phyloP scores from a whole-genome alignment of 1,139 yeast genomes.

The Geotrichum aggregatum region DNA sequence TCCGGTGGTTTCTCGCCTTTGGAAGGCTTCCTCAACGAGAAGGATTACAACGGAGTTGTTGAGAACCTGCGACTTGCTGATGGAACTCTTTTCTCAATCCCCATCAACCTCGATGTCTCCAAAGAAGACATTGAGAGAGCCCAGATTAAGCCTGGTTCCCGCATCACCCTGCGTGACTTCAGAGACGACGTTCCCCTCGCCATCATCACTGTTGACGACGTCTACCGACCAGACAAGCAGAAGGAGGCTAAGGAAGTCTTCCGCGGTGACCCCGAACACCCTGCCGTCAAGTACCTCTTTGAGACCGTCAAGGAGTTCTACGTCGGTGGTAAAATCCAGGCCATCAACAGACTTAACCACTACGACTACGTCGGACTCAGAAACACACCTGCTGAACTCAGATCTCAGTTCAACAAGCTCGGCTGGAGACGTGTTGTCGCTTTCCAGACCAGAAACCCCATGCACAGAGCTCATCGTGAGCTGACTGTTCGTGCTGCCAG shows the following conservation, averaged over 20 bases:
- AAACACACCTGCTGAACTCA: constrained; percentile 85
- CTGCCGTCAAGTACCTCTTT: constrained; percentile 72
- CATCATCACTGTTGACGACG: constrained; percentile 70
- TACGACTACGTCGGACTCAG: constrained; percentile 85
- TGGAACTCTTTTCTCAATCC: constrained; percentile 88
- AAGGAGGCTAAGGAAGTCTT: constrained; percentile 80
- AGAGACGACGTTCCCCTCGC: constrained; percentile 82
- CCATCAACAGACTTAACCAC: constrained; percentile 78
- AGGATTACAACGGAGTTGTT: constrained; percentile 79
- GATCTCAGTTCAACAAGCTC: constrained; percentile 72
- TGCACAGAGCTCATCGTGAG: constrained; percentile 98
- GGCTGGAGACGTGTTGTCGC: constrained; percentile 94
- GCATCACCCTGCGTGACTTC: constrained; percentile 72
- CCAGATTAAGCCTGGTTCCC: constrained; percentile 50
- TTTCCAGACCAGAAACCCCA: constrained; percentile 96
- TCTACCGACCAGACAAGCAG: constrained; percentile 75
- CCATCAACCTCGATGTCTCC: constrained; percentile 80
- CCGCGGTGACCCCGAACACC: constrained; percentile 97
- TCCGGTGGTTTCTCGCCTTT: constrained; percentile 95
- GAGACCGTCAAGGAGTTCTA: constrained; percentile 78
- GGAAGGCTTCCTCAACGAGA: constrained; percentile 75
- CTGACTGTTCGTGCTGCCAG: constrained; percentile 92
- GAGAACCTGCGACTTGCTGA: constrained; percentile 66
- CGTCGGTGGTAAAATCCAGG: constrained; percentile 84
- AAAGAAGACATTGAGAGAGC: constrained; percentile 47